Evolutionary conservation across 1,139 yeast genomes (phyloP).

Genomic region (Taiozyma sp.): DNA sequence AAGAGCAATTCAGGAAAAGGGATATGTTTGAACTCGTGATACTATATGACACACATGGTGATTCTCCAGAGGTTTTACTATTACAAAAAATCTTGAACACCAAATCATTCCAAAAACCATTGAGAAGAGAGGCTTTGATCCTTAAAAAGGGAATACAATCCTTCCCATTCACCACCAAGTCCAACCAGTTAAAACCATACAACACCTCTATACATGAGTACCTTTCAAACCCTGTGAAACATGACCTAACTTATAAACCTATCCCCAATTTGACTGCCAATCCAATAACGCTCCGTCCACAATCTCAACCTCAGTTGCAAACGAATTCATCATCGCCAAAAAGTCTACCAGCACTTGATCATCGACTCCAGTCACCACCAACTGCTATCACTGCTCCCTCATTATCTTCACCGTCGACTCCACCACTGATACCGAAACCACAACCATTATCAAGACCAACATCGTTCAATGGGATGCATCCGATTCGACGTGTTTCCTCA

Average conservation of each 20-base stretch:
- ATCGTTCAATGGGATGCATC: not conserved
- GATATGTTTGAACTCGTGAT: conserved; percentile 56
- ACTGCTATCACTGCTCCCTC: not conserved
- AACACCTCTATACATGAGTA: conserved; percentile 13
- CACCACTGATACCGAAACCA: not conserved
- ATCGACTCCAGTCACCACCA: not conserved
- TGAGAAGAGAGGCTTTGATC: conserved; percentile 48
- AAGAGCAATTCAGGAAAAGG: conserved; percentile 45
- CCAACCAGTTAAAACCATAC: conserved; percentile 12
- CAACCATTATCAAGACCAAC: not conserved
- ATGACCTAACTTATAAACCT: conserved; percentile 8
- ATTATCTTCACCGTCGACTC: not conserved
- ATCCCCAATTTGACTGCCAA: not conserved
- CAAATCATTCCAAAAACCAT: conserved; percentile 39
- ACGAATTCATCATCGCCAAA: not conserved
- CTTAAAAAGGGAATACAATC: conserved; percentile 49
- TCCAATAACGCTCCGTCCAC: not conserved
- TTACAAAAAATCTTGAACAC: conserved; percentile 32
- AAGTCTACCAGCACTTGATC: not conserved
- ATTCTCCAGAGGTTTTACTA: conserved; percentile 26
- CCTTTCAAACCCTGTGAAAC: conserved; percentile 15
- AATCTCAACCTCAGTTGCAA: not conserved
- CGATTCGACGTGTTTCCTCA: not conserved
- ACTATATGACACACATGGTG: conserved; percentile 46
- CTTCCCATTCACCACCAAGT: conserved; percentile 37